Conservation (phyloP, 129 eudicot species). For the Centella asiatica region DNA sequence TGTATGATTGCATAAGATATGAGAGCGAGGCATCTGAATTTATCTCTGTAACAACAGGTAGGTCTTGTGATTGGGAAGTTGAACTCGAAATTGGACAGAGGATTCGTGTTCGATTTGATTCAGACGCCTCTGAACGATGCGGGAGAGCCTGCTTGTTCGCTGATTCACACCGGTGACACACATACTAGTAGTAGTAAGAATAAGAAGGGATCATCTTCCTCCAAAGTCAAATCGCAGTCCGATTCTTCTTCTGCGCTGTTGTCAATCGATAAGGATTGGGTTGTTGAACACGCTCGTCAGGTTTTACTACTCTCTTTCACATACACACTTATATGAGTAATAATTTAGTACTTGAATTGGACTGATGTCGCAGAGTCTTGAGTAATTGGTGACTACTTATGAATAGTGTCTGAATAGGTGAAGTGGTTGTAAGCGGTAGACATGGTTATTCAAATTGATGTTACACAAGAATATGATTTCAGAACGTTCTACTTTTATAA, state of each 20-base stretch:
- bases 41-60: slow-evolving; percentile 27
- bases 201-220: slow-evolving; percentile 27
- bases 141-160: slow-evolving; percentile 44
- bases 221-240: slow-evolving; percentile 33
- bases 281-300: slow-evolving; percentile 94
- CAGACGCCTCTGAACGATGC: slow-evolving; percentile 45
- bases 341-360: too few species aligned
- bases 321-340: background rate
- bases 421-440: too few species aligned
- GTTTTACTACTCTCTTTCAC: slow-evolving; percentile 16
- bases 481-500: too few species aligned
- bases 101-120: slow-evolving; percentile 41
- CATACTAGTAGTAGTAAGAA: slow-evolving; percentile 30
- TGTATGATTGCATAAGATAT: too few species aligned
- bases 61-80: slow-evolving; percentile 52
- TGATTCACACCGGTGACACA: slow-evolving; percentile 11
- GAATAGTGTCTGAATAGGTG: too few species aligned
- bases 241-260: slow-evolving; percentile 30
- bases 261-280: slow-evolving; percentile 76
- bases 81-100: slow-evolving; percentile 31
- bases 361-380: background rate
- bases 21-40: background rate
- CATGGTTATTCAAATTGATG: too few species aligned
- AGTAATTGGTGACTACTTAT: too few species aligned
- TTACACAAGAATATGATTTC: too few species aligned